Evolutionary conservation across 2,329 filamentous ascomycete species (phyloP), one percentile per base, ranked within the genome.

Genomic region (Ascocoryne sarcoides): DNA sequence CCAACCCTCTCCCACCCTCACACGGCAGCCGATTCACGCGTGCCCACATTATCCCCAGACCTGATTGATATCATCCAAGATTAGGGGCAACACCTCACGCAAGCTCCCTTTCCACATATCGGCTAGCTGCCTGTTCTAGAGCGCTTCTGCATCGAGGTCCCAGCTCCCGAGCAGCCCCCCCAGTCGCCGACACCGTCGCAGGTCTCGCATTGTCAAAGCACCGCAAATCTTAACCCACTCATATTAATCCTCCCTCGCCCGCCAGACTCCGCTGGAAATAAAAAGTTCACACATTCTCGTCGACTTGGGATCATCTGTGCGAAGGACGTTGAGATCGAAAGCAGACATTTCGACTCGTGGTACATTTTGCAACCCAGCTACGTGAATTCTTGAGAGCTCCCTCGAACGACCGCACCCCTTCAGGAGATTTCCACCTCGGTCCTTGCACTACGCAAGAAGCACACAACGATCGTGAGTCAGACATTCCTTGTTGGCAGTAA

Each of bases 121-220:
- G 49, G 52, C 43, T 54, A 51, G 44, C 32, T 32, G 45, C 45
- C 32, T 42, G 38, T 41, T 40, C 44, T 32, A 41, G 40, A 36
- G 40, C 40, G 32, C 34, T 29, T 45, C 44, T 43, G 52, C 49
- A 52, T 42, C 37, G 47, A 52, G 41, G 46, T 46, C 52, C 40
- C 45, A 53, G 45, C 46, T 50, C 47, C 46, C 42, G 42, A 37
- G 16, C 44, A n/a, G n/a, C n/a, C n/a, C n/a, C n/a, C n/a, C 45
- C 48, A 48, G 54, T 55, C 50, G 50, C 53, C 56, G 51, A 48
- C 43, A 38, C 44, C 51, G 48, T 54, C 52, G 51, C 50, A 49
- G 36, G 50, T 51, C 51, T 54, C 44, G 44, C 42, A 50, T 45
- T 47, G 46, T 54, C 51, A 51, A 53, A 56, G 53, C 53, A 50